Conservation (phyloP, 2,329 filamentous ascomycete genomes). For the Fusarium sambucinum region DNA sequence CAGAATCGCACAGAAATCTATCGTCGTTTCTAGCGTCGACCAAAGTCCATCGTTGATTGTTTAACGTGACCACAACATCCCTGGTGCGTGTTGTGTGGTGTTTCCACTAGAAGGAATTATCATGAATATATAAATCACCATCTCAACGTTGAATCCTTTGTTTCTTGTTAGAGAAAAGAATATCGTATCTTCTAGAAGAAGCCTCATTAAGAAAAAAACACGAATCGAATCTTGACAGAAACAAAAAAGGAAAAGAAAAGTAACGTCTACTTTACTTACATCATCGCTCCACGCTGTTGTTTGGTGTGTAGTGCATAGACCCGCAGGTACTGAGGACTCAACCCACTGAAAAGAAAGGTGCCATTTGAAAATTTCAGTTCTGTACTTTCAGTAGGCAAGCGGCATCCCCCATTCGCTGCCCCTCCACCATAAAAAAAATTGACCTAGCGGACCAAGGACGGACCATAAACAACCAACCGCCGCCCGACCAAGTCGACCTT, state of each 20-base stretch:
- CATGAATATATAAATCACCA: slow-evolving; percentile 15
- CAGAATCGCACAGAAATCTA: slow-evolving; percentile 42
- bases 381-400: slow-evolving; percentile 24
- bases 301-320: slow-evolving; percentile 12
- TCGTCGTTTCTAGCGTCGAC: slow-evolving; percentile 40
- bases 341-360: slow-evolving; percentile 26
- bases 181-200: slow-evolving; percentile 37
- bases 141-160: background rate
- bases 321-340: slow-evolving; percentile 36
- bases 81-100: slow-evolving; percentile 2
- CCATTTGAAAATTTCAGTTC: slow-evolving; percentile 36
- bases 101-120: background rate
- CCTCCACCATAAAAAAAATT: slow-evolving; percentile 36
- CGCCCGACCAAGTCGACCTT: slow-evolving; percentile 33
- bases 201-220: slow-evolving; percentile 7
- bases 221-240: slow-evolving; percentile 1
- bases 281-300: slow-evolving; percentile 17
- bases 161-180: background rate
- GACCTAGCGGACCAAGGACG: slow-evolving; percentile 19
- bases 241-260: background rate
- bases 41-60: slow-evolving; percentile 10
- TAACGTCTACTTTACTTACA: slow-evolving; percentile 38
- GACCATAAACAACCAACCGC: slow-evolving; percentile 38
- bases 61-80: slow-evolving; percentile 29
- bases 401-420: slow-evolving; percentile 36